Base-by-base conservation (phyloP, 441 rosid species). In the Gossypium trilobum region DNA sequence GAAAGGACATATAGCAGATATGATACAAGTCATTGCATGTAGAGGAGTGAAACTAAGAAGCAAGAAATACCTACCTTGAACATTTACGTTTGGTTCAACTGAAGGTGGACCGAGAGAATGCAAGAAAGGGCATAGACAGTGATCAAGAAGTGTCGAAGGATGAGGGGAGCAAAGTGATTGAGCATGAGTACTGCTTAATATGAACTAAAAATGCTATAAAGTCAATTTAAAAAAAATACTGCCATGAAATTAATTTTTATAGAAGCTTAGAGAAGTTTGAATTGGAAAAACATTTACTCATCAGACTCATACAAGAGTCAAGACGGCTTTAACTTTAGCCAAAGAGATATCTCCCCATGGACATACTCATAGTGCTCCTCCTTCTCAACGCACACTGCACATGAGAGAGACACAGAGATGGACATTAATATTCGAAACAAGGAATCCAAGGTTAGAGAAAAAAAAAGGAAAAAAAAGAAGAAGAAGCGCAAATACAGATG, bases 401-500 rank as follows among this genome's bases (percentile, higher is more conserved):
- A 67, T 67, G 25, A 11, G 33, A 50, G 69, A 70, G 51, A 33
- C 4, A 54, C 9, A n/a, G 22, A 46, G 0, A 23, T 7, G n/a
- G 65, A 2, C 6, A 39, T 39, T 39, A 59, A 59, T n/a, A 33
- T 61, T 46, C 50, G 17, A 42, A 69, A 68, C 60, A 39, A 69
- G 52, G 77, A 65, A 77, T 70, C 81, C 81, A 52, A 74, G 59
- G 68, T 54, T 70, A 16, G 31, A 56, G 52, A 14, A 23, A 5
- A 42, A 5, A 33, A n/a, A 2, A 10, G 7, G n/a, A 14, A 7
- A 5, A 3, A 31, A 2, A 60, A 14, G 0, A n/a, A 19, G 8
- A 14, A 8, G 70, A 39, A 73, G 36, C 33, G 13, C 39, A 70
- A 50, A 62, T 19, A 70, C 74, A 36, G 42, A 36, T 36, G 42